Conservation (phyloP, 257 asterid species). For the Fraxinus cuspidata region DNA sequence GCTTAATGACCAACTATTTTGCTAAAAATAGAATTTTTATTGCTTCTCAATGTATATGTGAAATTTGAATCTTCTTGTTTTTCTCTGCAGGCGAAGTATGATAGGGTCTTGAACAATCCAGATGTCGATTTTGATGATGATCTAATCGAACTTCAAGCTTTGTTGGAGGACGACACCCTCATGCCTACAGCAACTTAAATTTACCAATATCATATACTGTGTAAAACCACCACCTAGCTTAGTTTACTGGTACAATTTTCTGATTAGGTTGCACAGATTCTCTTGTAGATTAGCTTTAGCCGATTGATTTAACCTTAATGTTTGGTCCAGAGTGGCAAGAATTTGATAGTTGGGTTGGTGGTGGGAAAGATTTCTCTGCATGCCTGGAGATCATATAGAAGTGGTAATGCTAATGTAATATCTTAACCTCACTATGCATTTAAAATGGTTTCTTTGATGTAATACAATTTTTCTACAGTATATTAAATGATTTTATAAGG, state of each 20-base stretch:
- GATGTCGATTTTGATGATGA: slow-evolving; percentile 63
- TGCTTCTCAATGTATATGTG: not conserved
- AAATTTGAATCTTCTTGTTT: slow-evolving; percentile 18
- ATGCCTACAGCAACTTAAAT: slow-evolving; percentile 43
- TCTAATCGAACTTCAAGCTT: slow-evolving; percentile 64
- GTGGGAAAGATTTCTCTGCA: slow-evolving; percentile 19
- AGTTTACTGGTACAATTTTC: slow-evolving; percentile 27
- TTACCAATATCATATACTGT: not conserved
- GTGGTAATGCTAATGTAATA: slow-evolving; percentile 30
- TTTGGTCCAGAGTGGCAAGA: slow-evolving; percentile 30
- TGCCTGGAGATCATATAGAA: slow-evolving; percentile 26
- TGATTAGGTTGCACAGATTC: slow-evolving; percentile 44
- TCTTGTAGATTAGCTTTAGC: slow-evolving; percentile 36
- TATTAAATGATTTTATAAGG: not conserved
- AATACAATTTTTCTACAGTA: not conserved
- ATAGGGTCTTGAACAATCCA: slow-evolving; percentile 45
- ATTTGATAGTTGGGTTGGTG: slow-evolving; percentile 29
- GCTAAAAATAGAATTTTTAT: not conserved
- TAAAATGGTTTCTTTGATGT: not conserved
- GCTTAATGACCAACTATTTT: not conserved
- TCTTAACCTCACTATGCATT: slow-evolving; percentile 13
- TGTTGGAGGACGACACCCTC: slow-evolving; percentile 68
- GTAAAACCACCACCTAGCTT: slow-evolving; percentile 24
- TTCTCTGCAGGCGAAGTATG: slow-evolving; percentile 59
- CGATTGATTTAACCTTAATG: slow-evolving; percentile 33